Percentiles rank a stretch among this genome's conserved stretches.
Conservation (phyloP, 768 basidiomycete species). For the Pholiota molesta region DNA sequence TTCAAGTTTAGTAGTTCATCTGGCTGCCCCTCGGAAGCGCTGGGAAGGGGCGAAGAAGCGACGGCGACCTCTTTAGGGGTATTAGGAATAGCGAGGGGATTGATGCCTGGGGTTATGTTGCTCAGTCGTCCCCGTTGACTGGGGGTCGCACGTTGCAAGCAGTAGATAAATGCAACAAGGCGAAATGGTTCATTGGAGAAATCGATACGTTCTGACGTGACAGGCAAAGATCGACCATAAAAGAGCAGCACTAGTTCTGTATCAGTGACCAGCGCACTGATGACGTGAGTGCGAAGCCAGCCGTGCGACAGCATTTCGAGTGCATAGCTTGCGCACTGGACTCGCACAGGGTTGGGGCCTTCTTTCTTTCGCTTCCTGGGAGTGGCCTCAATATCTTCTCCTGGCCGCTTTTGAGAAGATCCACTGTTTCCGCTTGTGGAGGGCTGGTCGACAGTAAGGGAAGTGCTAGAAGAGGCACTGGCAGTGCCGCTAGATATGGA, state of each 20-base stretch:
- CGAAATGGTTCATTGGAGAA: not conserved
- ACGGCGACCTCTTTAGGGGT: no score
- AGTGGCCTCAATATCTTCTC: no score
- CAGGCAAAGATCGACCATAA: not conserved
- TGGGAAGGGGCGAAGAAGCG: no score
- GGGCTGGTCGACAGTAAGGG: no score
- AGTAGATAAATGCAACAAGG: not conserved
- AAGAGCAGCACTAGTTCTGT: not conserved
- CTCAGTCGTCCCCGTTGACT: not conserved
- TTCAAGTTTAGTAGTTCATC: no score
- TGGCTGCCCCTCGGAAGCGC: no score
- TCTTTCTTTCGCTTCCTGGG: not conserved
- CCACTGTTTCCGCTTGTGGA: no score
- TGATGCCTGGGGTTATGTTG: not conserved
- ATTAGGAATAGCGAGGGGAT: no score
- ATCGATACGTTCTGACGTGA: not conserved
- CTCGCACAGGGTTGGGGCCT: not conserved
- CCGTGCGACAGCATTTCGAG: not conserved
- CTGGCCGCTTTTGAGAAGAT: no score
- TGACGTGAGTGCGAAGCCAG: not conserved
- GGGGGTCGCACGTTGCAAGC: not conserved
- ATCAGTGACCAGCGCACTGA: not conserved
- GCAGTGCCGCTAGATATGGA: no score
- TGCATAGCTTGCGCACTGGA: conserved; percentile 2
- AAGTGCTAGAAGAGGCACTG: no score